Percentiles rank a stretch among this genome's conserved stretches.
phyloP scores from a whole-genome alignment of 345 rosid genomes.

The Eucalyptus polybractea region DNA sequence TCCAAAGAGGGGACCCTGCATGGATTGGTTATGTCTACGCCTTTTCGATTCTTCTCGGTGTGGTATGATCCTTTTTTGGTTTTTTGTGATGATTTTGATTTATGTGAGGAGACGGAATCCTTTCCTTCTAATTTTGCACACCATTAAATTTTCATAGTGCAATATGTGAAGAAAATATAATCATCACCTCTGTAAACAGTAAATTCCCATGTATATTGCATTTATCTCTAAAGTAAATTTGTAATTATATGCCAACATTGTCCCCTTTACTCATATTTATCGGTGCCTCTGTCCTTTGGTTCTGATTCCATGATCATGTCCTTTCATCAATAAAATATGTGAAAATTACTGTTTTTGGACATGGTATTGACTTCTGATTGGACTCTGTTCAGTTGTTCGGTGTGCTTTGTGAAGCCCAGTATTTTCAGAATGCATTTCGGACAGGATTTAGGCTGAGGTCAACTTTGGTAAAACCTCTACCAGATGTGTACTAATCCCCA shows the following conservation, averaged over 20 bases:
- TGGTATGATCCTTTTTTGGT: background rate
- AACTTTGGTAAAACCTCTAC: conserved; percentile 57
- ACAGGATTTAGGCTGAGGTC: conserved; percentile 83
- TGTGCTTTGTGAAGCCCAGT: conserved; percentile 21
- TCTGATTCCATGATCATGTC: too few relatives aligned
- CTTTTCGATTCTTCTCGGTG: conserved; percentile 67
- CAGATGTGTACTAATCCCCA: background rate
- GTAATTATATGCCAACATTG: background rate
- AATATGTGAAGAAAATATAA: background rate
- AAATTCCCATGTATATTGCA: background rate
- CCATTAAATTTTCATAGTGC: background rate
- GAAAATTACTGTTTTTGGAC: background rate
- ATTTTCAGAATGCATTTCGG: conserved; percentile 76
- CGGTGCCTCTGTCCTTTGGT: background rate
- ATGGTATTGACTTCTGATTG: background rate
- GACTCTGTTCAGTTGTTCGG: conserved; percentile 29
- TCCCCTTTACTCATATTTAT: background rate
- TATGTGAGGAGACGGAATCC: background rate
- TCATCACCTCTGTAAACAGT: background rate
- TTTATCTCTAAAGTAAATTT: background rate
- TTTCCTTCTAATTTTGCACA: background rate
- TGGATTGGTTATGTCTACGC: conserved; percentile 84
- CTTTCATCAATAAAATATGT: background rate
- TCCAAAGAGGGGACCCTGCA: conserved; percentile 87
- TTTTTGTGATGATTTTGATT: background rate